These are phyloP conservation scores for Moesziomyces globuligerus DNA, from an alignment of 1,284 basidiomycete genomes.

Conservation along the genomic window DNA sequence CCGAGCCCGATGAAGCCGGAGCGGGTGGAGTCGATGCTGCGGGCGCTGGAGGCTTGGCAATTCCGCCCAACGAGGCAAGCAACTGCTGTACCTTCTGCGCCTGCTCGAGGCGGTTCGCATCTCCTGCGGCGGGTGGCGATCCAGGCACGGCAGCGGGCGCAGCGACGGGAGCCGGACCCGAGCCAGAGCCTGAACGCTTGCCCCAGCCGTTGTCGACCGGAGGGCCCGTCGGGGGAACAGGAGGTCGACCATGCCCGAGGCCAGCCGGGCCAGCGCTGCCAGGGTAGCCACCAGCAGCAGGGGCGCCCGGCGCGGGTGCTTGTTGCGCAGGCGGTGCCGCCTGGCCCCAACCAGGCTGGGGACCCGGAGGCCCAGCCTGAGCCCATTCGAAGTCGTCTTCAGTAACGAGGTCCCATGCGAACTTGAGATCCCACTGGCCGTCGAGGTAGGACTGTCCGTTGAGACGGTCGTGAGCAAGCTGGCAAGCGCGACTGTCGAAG, in stretches of 20 bases:
- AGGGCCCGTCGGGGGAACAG: conserved; percentile 29
- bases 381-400: conserved; percentile 53
- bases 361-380: conserved; percentile 63
- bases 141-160: conserved; percentile 1
- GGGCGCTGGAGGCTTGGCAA: conserved; percentile 25
- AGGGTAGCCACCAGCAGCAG: conserved; percentile 17
- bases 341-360: conserved; percentile 26
- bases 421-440: conserved; percentile 85
- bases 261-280: conserved; percentile 7
- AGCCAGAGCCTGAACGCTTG: conserved; percentile 29
- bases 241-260: conserved; percentile 33
- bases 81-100: conserved; percentile 67
- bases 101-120: conserved; percentile 61
- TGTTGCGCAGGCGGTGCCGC: conserved; percentile 7
- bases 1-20: conserved; percentile 14
- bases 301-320: conserved; percentile 17
- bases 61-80: conserved; percentile 56
- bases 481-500: conserved; percentile 70
- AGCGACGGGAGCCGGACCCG: conserved; percentile 12
- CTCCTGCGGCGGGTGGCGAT: conserved; percentile 8
- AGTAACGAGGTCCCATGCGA: conserved; percentile 79
- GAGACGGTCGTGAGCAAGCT: conserved; percentile 83
- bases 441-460: conserved; percentile 81
- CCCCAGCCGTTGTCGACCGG: conserved; percentile 47
- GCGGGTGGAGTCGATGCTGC: conserved; percentile 21